Conservation (phyloP, 2,329 filamentous ascomycete genomes). For the Diaporthe velutina region DNA sequence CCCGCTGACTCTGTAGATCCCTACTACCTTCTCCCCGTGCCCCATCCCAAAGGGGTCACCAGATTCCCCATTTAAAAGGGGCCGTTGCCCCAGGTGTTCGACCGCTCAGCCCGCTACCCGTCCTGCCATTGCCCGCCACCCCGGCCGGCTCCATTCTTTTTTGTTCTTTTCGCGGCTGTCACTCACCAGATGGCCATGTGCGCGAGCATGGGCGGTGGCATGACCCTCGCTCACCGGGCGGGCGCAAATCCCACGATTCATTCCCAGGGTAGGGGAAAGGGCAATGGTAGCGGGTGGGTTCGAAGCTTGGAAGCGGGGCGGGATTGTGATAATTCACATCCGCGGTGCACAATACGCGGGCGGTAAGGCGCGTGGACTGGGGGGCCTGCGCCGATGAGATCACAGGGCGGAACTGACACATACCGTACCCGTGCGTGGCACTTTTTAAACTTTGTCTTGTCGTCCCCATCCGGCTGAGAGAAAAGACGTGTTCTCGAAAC, state of each 20-base stretch:
- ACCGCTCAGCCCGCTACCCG: constrained; percentile 29
- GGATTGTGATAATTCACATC: constrained; percentile 37
- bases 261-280: constrained; percentile 11
- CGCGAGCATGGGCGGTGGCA: constrained; percentile 8
- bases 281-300: not conserved
- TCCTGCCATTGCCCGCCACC: not conserved
- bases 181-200: constrained; percentile 27
- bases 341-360: constrained; percentile 21
- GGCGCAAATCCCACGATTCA: constrained; percentile 11
- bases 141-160: not conserved
- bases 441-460: constrained; percentile 12
- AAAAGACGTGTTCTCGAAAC: constrained; percentile 30
- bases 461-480: constrained; percentile 9
- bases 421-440: constrained; percentile 15
- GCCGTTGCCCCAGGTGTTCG: constrained; percentile 29
- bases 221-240: constrained; percentile 22
- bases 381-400: constrained; percentile 8
- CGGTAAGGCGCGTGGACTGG: constrained; percentile 32
- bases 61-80: constrained; percentile 28
- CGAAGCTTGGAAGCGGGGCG: constrained; percentile 28
- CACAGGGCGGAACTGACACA: constrained; percentile 26
- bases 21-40: not conserved
- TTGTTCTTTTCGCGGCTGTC: too few species aligned
- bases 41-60: constrained; percentile 31
- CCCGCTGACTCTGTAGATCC: constrained; percentile 32